Conservation (phyloP, 202 grass and related monocot genomes). For the Panicum virgatum region DNA sequence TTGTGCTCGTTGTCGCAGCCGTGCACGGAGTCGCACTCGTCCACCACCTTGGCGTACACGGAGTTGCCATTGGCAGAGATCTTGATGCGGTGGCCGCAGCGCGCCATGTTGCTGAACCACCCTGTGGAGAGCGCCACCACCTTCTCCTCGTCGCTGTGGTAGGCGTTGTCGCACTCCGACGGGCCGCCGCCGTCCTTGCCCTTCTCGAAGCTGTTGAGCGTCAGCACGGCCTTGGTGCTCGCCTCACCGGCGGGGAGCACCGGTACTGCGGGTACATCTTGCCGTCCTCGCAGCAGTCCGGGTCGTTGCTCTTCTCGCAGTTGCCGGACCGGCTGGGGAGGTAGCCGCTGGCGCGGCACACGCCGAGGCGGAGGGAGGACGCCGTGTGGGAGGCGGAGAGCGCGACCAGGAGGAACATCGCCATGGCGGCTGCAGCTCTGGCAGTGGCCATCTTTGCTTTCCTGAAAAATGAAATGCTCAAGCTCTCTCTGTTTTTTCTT, state of each 20-base stretch:
- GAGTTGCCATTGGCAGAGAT: background rate
- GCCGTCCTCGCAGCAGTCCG: slow-evolving; percentile 47
- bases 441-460: background rate
- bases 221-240: slow-evolving; percentile 38
- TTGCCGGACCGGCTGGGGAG: slow-evolving; percentile 48
- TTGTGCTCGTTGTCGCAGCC: slow-evolving; percentile 57
- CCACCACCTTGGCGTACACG: background rate
- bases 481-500: background rate
- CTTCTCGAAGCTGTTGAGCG: slow-evolving; percentile 40
- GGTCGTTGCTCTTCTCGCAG: slow-evolving; percentile 53
- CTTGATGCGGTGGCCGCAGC: background rate
- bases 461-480: background rate
- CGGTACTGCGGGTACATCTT: slow-evolving; percentile 51
- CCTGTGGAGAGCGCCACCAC: slow-evolving; percentile 50
- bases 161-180: background rate
- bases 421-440: too few relatives aligned
- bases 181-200: too few relatives aligned
- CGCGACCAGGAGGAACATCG: too few relatives aligned
- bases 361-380: slow-evolving; percentile 13
- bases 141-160: slow-evolving; percentile 54
- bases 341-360: slow-evolving; percentile 55
- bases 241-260: slow-evolving; percentile 53
- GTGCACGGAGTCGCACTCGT: slow-evolving; percentile 2
- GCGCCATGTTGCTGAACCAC: background rate
- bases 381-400: slow-evolving; percentile 8